Conservation (phyloP, 73 alveolate species). For the Stentor roeselii region DNA sequence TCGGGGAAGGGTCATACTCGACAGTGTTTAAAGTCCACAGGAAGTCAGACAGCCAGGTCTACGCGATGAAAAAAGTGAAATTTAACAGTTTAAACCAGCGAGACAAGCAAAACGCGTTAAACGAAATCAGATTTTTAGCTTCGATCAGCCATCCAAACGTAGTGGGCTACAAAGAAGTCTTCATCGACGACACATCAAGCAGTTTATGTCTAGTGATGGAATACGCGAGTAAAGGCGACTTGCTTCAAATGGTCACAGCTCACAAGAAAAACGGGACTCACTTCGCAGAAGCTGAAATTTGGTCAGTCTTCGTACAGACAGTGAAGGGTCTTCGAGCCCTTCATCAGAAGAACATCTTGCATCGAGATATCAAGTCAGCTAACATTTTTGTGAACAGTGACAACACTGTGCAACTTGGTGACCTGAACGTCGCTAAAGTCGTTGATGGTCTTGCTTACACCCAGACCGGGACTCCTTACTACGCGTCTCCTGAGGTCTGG, state of each 20-base stretch:
- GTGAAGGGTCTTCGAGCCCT: constrained; percentile 50
- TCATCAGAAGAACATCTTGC: constrained; percentile 57
- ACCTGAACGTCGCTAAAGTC: constrained; percentile 57
- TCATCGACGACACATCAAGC: constrained; percentile 47
- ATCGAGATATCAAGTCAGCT: constrained; percentile 69
- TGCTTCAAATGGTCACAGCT: constrained; percentile 64
- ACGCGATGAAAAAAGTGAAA: constrained; percentile 54
- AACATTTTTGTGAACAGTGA: constrained; percentile 73
- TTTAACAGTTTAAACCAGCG: constrained; percentile 30
- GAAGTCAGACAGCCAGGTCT: constrained; percentile 30
- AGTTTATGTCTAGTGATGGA: constrained; percentile 94
- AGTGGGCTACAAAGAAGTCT: constrained; percentile 54
- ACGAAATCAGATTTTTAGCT: constrained; percentile 49
- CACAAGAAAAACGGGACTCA: constrained; percentile 73
- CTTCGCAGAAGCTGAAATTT: constrained; percentile 77
- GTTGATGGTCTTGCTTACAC: constrained; percentile 61
- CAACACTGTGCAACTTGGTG: constrained; percentile 71
- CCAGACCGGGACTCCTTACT: constrained; percentile 69
- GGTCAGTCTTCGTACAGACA: constrained; percentile 61
- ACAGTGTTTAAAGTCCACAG: constrained; percentile 41
- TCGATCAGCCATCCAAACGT: constrained; percentile 42
- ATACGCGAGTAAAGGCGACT: constrained; percentile 91
- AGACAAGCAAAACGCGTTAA: constrained; percentile 55
- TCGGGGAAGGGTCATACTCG: constrained; percentile 52
- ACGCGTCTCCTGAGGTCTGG: constrained; percentile 70